Percentiles rank a stretch among this genome's conserved stretches.
Evolutionary conservation across 1,284 basidiomycete genomes (phyloP).

Genomic region (Sporisorium scitamineum): DNA sequence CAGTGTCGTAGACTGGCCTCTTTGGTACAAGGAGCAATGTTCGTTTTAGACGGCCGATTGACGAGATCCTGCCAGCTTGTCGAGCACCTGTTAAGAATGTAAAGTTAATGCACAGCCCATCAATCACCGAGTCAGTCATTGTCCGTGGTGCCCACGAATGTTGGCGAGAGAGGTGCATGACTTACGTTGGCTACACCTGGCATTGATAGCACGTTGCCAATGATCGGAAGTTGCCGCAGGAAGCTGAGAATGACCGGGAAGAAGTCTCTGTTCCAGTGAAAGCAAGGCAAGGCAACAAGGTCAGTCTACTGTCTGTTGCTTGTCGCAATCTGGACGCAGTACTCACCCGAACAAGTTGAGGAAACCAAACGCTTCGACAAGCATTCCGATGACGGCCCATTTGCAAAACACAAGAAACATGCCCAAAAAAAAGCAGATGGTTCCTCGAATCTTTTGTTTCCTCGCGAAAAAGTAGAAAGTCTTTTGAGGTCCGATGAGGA

Average conservation of each 20-base stretch:
- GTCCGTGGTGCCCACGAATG: neutral
- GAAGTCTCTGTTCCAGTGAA: slow-evolving; percentile 80
- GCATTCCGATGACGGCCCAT: slow-evolving; percentile 91
- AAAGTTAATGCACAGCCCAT: neutral
- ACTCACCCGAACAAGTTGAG: slow-evolving; percentile 95
- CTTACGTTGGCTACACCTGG: slow-evolving; percentile 73
- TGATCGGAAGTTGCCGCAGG: slow-evolving; percentile 90
- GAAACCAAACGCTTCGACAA: slow-evolving; percentile 86
- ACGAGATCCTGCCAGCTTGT: slow-evolving; percentile 70
- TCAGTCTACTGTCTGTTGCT: slow-evolving; percentile 9
- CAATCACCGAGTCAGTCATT: neutral
- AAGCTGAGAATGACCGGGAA: slow-evolving; percentile 98
- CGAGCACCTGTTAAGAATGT: slow-evolving; percentile 66
- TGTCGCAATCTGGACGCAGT: too few relatives aligned
- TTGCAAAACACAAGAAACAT: slow-evolving; percentile 79
- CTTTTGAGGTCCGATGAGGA: slow-evolving; percentile 73
- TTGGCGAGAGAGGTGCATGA: neutral
- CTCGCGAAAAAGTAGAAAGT: slow-evolving; percentile 98
- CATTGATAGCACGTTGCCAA: slow-evolving; percentile 86
- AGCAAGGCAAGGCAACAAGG: neutral
- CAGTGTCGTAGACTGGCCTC: neutral
- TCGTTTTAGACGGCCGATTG: slow-evolving; percentile 69
- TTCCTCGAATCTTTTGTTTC: slow-evolving; percentile 95
- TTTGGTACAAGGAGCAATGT: too few relatives aligned
- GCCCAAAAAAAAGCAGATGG: slow-evolving; percentile 68